A percentile compares a stretch with the other conserved stretches of the same genome.
These are phyloP conservation scores for Colletotrichum camelliae DNA, from an alignment of 2,329 filamentous ascomycete genomes.

Conservation along the genomic window DNA sequence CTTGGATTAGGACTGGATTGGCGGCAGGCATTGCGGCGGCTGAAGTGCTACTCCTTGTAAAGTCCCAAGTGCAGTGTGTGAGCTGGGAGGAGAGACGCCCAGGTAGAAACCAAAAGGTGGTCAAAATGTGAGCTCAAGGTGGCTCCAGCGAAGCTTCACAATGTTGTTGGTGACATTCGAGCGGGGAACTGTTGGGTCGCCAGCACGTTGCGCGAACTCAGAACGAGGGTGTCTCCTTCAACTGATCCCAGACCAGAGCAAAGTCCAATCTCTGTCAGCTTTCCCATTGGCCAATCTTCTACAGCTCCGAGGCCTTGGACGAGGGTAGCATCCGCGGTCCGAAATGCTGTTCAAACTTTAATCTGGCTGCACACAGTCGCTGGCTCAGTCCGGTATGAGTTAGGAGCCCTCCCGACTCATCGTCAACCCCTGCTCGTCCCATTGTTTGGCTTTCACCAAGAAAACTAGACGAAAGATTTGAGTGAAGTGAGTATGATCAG, in stretches of 20 bases:
- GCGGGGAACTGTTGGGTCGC: not conserved
- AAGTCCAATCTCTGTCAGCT: not conserved
- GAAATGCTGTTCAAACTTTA: not conserved
- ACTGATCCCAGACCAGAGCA: not conserved
- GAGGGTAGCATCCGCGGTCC: not conserved
- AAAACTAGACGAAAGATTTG: not conserved
- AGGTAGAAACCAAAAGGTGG: not conserved
- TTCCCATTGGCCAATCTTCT: not conserved
- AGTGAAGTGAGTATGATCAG: not conserved
- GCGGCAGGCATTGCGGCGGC: conserved; percentile 1
- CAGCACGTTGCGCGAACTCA: not conserved
- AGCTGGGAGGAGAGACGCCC: not conserved
- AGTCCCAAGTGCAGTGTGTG: not conserved
- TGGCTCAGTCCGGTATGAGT: not conserved
- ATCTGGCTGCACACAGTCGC: not conserved
- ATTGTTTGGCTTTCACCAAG: not conserved
- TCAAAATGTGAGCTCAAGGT: not conserved
- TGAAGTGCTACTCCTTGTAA: not conserved
- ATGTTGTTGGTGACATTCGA: not conserved
- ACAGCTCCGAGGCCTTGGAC: not conserved
- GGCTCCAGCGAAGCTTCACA: not conserved
- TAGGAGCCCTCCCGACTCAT: not conserved
- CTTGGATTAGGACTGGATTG: conserved; percentile 11
- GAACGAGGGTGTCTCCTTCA: not conserved
- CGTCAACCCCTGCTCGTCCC: not conserved